phyloP scores from a whole-genome alignment of 345 rosid genomes.

The Brassica rapa region DNA sequence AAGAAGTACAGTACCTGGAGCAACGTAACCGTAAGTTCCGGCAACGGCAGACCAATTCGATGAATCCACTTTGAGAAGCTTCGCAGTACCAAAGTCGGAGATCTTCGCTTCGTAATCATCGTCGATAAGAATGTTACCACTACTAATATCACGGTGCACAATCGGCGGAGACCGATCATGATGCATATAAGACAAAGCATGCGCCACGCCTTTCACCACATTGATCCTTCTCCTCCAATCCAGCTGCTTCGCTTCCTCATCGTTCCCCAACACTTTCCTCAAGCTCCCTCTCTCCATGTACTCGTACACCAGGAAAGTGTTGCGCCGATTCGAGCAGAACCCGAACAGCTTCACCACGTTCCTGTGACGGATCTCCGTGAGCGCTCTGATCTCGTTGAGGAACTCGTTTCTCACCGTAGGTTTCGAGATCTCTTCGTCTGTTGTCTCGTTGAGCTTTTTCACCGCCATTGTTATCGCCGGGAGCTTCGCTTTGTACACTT shows the following conservation, averaged over 20 bases:
- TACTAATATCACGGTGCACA: conserved; percentile 50
- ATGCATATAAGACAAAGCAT: conserved; percentile 54
- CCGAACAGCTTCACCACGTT: conserved; percentile 53
- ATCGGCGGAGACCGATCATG: conserved; percentile 47
- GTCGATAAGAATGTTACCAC: conserved; percentile 42
- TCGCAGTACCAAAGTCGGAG: conserved; percentile 52
- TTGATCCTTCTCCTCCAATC: conserved; percentile 46
- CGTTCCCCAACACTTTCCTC: conserved; percentile 27
- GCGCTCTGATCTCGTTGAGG: conserved; percentile 44
- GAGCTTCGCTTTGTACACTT: conserved; percentile 44
- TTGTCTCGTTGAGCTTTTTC: conserved; percentile 41
- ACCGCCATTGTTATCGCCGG: conserved; percentile 34
- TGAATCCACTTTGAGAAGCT: conserved; percentile 45
- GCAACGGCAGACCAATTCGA: conserved; percentile 47
- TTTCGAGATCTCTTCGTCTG: conserved; percentile 33
- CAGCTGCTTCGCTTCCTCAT: conserved; percentile 35
- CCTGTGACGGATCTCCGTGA: conserved; percentile 47
- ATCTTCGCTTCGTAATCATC: conserved; percentile 47
- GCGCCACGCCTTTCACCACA: conserved; percentile 47
- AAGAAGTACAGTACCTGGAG: conserved; percentile 45
- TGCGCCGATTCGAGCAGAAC: conserved; percentile 38
- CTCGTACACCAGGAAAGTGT: conserved; percentile 43
- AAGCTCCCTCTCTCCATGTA: conserved; percentile 47
- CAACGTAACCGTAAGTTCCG: conserved; percentile 56
- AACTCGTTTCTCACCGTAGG: conserved; percentile 39